phyloP scores from a whole-genome alignment of 768 basidiomycete species.

The Dictyophora rubrovolvata region DNA sequence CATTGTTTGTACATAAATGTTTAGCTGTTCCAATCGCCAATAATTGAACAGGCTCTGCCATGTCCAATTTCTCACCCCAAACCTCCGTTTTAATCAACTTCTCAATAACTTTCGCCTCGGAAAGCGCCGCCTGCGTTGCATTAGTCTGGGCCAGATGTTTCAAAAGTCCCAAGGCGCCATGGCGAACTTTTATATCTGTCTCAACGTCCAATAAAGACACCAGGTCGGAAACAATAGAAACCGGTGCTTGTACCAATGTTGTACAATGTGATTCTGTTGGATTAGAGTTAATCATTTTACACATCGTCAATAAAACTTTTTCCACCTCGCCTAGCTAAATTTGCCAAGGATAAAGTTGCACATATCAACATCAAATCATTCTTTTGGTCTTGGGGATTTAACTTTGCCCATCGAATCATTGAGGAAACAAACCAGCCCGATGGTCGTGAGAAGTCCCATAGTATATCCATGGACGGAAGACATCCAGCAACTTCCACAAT shows the following conservation, averaged over 20 bases:
- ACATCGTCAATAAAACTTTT: slow-evolving; percentile 9
- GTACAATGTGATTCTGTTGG: slow-evolving; percentile 45
- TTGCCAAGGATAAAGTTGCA: slow-evolving; percentile 74
- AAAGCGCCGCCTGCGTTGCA: slow-evolving; percentile 48
- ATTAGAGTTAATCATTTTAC: slow-evolving; percentile 9
- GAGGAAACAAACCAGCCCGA: slow-evolving; percentile 64
- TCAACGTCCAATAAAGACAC: slow-evolving; percentile 45
- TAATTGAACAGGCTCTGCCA: slow-evolving; percentile 80
- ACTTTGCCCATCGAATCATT: slow-evolving; percentile 69
- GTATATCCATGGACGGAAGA: slow-evolving; percentile 61
- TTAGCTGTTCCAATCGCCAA: slow-evolving; percentile 83
- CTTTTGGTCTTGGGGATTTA: slow-evolving; percentile 34
- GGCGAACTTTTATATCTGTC: slow-evolving; percentile 75
- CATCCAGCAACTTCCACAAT: slow-evolving; percentile 81
- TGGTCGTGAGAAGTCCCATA: slow-evolving; percentile 57
- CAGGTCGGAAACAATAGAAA: slow-evolving; percentile 56
- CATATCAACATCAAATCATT: slow-evolving; percentile 73
- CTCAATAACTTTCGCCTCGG: slow-evolving; percentile 52
- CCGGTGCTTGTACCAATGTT: slow-evolving; percentile 38
- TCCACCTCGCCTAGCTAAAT: slow-evolving; percentile 66
- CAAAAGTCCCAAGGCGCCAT: slow-evolving; percentile 77
- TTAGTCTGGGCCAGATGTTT: slow-evolving; percentile 70
- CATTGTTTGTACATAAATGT: slow-evolving; percentile 69
- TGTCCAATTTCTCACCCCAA: slow-evolving; percentile 66
- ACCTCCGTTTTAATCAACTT: slow-evolving; percentile 51